phyloP scores from a whole-genome alignment of 306 rosid genomes.

The Trifolium fragiferum region DNA sequence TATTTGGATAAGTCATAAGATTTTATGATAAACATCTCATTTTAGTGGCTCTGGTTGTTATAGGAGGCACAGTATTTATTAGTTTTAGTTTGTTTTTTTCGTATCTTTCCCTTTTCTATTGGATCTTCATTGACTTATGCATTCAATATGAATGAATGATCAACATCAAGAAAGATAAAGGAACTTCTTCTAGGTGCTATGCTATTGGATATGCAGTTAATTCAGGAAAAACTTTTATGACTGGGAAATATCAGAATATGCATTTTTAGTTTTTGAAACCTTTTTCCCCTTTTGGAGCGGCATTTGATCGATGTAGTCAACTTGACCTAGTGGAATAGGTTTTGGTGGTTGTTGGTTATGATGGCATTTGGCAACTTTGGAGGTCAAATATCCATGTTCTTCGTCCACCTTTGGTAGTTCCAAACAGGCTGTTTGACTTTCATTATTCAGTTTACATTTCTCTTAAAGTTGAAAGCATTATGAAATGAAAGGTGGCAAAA shows the following conservation, averaged over 20 bases:
- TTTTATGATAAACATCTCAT: constrained; percentile 21
- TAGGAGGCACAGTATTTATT: not conserved
- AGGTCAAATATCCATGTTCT: constrained; percentile 18
- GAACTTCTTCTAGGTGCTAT: constrained; percentile 7
- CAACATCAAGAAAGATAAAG: constrained; percentile 14
- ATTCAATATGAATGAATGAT: constrained; percentile 21
- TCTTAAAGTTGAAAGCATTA: constrained; percentile 18
- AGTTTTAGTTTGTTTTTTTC: constrained; percentile 3
- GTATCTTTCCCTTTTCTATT: not conserved
- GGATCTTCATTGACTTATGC: constrained; percentile 28
- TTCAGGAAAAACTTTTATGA: constrained; percentile 13
- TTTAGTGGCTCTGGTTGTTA: constrained; percentile 13
- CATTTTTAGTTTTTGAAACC: not conserved
- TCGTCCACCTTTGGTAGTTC: constrained; percentile 23
- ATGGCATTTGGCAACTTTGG: constrained; percentile 3
- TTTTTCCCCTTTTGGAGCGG: not conserved
- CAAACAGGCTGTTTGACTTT: not conserved
- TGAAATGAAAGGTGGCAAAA: not conserved
- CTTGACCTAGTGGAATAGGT: not conserved
- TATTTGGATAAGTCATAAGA: constrained; percentile 3
- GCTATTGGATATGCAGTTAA: constrained; percentile 7
- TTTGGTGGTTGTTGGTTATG: not conserved
- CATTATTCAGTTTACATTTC: constrained; percentile 8
- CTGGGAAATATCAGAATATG: constrained; percentile 9
- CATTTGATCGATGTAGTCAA: not conserved